Percentiles rank a stretch among this genome's conserved stretches.
Conservation (phyloP, 805 yeast genomes). For the Yarrowia yakushimensis region DNA sequence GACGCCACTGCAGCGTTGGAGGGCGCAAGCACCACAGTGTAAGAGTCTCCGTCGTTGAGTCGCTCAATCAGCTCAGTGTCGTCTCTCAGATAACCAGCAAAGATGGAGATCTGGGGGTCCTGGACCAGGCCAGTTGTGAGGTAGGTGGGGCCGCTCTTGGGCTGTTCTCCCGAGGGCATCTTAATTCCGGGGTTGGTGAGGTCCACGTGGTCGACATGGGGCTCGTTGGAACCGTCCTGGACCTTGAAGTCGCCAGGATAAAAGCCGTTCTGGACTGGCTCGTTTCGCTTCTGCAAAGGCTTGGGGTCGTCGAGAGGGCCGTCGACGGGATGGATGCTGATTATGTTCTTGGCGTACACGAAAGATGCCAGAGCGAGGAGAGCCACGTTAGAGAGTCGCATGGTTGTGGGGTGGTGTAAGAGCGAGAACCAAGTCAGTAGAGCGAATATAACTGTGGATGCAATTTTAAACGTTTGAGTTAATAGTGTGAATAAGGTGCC, state of each 20-base stretch:
- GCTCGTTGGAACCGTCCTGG: slow-evolving; percentile 10
- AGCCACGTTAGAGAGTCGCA: neutral
- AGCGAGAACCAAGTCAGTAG: neutral
- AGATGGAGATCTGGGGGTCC: slow-evolving; percentile 50
- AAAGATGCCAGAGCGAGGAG: neutral
- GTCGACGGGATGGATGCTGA: neutral
- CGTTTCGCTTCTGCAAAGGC: neutral
- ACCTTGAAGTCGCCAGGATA: slow-evolving; percentile 13
- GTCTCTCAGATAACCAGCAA: slow-evolving; percentile 70
- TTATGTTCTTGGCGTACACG: slow-evolving; percentile 14
- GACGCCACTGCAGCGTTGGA: slow-evolving; percentile 56
- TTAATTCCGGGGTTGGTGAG: slow-evolving; percentile 8
- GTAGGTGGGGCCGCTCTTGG: slow-evolving; percentile 35
- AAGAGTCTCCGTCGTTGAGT: slow-evolving; percentile 45
- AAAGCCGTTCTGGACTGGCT: neutral
- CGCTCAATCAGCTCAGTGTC: slow-evolving; percentile 47
- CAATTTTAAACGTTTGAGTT: slow-evolving; percentile 5
- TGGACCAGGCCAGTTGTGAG: slow-evolving; percentile 44
- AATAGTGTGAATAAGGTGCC: no score
- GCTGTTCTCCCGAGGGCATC: slow-evolving; percentile 31
- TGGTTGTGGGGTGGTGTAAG: neutral
- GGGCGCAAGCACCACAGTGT: slow-evolving; percentile 66
- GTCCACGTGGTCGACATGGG: slow-evolving; percentile 20
- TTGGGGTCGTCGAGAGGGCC: slow-evolving; percentile 15
- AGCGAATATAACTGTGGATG: slow-evolving; percentile 5